Percentiles rank a stretch among this genome's conserved stretches.
Conservation (phyloP, 2,329 filamentous ascomycete genomes). For the Verticillium zaregamsianum region DNA sequence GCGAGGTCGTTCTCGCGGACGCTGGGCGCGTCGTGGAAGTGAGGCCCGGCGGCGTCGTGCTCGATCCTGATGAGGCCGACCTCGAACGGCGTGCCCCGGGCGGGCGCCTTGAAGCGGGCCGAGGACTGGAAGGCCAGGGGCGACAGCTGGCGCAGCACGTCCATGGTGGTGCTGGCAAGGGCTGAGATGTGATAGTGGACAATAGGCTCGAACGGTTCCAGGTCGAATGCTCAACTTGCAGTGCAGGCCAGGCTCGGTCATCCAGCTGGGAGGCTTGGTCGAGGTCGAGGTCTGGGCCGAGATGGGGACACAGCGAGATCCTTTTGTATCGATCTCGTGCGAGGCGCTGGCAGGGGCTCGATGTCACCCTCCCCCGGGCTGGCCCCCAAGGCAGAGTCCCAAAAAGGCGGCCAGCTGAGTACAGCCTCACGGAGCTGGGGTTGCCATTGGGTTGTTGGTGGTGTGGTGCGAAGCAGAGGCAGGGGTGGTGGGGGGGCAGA, state of each 20-base stretch:
- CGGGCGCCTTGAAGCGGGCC: neutral
- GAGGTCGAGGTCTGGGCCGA: neutral
- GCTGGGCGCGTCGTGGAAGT: neutral
- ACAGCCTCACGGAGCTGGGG: neutral
- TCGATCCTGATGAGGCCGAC: neutral
- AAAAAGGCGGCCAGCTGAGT: neutral
- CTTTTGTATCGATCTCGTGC: neutral
- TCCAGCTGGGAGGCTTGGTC: neutral
- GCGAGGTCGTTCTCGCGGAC: neutral
- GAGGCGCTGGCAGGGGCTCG: neutral
- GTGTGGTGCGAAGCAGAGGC: neutral
- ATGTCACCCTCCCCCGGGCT: neutral
- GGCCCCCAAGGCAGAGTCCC: neutral
- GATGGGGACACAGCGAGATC: neutral
- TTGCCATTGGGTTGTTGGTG: neutral
- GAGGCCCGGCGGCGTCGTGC: neutral
- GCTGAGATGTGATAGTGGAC: neutral
- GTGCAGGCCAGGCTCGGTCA: neutral
- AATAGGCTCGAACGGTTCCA: too few relatives aligned
- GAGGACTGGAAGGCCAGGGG: neutral
- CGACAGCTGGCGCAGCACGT: neutral
- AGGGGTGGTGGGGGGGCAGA: neutral
- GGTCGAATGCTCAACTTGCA: neutral
- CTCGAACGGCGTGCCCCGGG: neutral
- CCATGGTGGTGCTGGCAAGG: neutral